Evolutionary conservation across 805 yeast species (phyloP), one percentile per base, ranked within the genome.

Genomic region (Yamadazyma philogaea): DNA sequence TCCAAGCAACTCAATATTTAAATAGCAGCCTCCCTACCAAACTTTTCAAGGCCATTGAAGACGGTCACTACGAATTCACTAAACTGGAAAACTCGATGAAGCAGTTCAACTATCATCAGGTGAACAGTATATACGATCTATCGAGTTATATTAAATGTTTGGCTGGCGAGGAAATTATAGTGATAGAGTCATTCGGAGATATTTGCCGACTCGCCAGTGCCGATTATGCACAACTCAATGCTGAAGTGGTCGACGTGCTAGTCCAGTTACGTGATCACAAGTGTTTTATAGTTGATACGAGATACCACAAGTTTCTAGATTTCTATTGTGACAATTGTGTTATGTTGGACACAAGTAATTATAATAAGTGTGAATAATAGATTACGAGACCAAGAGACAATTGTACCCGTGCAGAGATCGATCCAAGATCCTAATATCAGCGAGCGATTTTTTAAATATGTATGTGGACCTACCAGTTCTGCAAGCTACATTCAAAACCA

Each of bases 11-110:
- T 16, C 7, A 15, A 3, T 51, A 51, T 24, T 31, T 51, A 10
- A 51, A 51, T 31, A 39, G 47, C n/a, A 47, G 47, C 7, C 35
- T 49, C 11, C 55, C 55, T 7, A 41, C 41, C 22, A 36, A 37
- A 4, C 37, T 51, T 6, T 43, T 42, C 21, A 14, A 43, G n/a
- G 26, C 31, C 3, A 44, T 51, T 15, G 31, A 37, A 6, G 26
- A 32, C 4, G 22, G 35, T n/a, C 26, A 37, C 10, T 40, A 28
- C 21, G 11, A 22, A 17, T 47, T 47, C 20, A 24, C 32, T 17
- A 3, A 18, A 3, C 26, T 22, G 16, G 49, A 42, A 3, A 36
- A 36, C 10, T 31, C 30, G 16, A 46, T 50, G 48, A 49, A 49
- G 39, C 24, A 31, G 15, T 45, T 51, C 41, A 43, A 40, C 20